A percentile compares a stretch with the other conserved stretches of the same genome.
phyloP scores from a whole-genome alignment of 2,329 filamentous ascomycete species.

The Grosmannia clavigera region DNA sequence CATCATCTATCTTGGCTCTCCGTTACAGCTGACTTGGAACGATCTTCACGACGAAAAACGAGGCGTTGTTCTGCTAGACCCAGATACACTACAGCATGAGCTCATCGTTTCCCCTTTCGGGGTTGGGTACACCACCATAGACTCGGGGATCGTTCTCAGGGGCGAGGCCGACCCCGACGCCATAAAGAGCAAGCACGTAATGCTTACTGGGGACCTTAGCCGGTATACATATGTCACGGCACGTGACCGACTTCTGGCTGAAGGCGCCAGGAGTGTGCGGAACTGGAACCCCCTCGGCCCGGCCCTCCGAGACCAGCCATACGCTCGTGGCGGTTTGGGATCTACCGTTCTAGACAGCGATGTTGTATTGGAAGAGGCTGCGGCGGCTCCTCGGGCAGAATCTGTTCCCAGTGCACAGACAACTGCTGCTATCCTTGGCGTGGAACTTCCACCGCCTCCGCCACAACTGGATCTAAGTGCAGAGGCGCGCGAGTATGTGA shows the following conservation, averaged over 20 bases:
- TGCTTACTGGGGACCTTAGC: constrained; percentile 18
- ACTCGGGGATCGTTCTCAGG: constrained; percentile 13
- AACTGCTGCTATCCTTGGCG: background rate
- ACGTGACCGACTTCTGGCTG: constrained; percentile 16
- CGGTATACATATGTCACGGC: constrained; percentile 16
- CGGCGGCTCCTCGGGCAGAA: background rate
- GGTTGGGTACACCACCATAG: constrained; percentile 15
- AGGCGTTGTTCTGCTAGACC: constrained; percentile 19
- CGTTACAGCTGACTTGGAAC: constrained; percentile 20
- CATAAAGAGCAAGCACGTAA: constrained; percentile 18
- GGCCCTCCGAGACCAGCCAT: constrained; percentile 1
- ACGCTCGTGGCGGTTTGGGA: background rate
- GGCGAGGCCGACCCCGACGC: constrained; percentile 9
- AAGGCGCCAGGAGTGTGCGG: constrained; percentile 18
- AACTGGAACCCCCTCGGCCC: constrained; percentile 15
- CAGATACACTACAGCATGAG: constrained; percentile 17
- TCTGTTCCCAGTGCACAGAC: background rate
- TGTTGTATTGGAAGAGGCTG: background rate
- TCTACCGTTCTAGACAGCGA: background rate
- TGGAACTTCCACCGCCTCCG: background rate
- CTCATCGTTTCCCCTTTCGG: constrained; percentile 18
- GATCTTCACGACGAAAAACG: constrained; percentile 18
- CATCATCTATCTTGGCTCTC: constrained; percentile 20
- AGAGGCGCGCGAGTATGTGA: background rate
- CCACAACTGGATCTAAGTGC: background rate